Percentiles rank a stretch among this genome's conserved stretches.
These are phyloP conservation scores for Ophiostoma sp. DNA, from an alignment of 2,329 filamentous ascomycete species.

Conservation along the genomic window DNA sequence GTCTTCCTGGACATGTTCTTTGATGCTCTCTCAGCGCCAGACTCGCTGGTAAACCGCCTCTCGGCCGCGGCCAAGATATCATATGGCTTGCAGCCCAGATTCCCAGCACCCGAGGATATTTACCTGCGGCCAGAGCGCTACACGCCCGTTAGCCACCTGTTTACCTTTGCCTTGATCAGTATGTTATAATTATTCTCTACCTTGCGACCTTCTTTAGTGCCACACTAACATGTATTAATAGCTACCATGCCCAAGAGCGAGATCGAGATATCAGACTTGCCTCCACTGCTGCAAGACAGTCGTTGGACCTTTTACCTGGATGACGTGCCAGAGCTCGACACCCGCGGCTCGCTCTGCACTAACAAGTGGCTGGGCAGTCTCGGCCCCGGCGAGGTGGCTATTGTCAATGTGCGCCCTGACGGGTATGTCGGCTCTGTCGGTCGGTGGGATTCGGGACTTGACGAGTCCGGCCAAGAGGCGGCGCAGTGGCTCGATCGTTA, in stretches of 20 bases:
- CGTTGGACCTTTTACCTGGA: constrained; percentile 70
- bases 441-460: constrained; percentile 47
- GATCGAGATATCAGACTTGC: constrained; percentile 62
- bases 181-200: constrained; percentile 31
- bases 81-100: constrained; percentile 54
- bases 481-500: constrained; percentile 52
- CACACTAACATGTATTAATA: constrained; percentile 28
- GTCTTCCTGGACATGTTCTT: constrained; percentile 58
- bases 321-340: constrained; percentile 53
- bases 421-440: constrained; percentile 65
- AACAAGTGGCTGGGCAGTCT: constrained; percentile 65
- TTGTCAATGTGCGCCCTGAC: constrained; percentile 66
- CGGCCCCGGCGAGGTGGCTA: constrained; percentile 51
- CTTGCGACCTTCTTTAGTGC: neutral
- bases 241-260: constrained; percentile 56
- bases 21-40: constrained; percentile 44
- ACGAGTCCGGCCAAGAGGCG: constrained; percentile 47
- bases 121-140: constrained; percentile 65
- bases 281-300: constrained; percentile 55
- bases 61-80: constrained; percentile 56
- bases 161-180: constrained; percentile 66
- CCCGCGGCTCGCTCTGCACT: constrained; percentile 49
- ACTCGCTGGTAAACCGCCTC: constrained; percentile 54
- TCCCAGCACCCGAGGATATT: constrained; percentile 55
- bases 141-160: constrained; percentile 59